Percentiles rank a stretch among this genome's conserved stretches.
Evolutionary conservation across 2,329 filamentous ascomycete species (phyloP).

Genomic region (Cladosporium sphaerospermum): DNA sequence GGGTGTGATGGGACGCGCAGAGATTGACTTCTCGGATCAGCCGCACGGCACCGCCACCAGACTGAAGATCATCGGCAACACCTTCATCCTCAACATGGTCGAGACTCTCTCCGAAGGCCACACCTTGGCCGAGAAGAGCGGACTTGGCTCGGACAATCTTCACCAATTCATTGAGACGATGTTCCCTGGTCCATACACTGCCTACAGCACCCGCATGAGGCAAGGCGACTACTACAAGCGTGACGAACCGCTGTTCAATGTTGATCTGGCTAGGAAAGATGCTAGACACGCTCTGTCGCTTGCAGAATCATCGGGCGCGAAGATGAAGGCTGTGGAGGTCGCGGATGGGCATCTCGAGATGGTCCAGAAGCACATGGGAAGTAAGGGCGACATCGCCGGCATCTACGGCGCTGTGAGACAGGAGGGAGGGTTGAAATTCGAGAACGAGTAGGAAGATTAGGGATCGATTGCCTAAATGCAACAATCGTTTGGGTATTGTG

Average conservation of each 20-base stretch:
- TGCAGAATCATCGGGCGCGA: constrained; percentile 56
- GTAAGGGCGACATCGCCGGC: constrained; percentile 69
- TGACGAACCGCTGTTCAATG: constrained; percentile 72
- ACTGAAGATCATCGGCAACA: constrained; percentile 81
- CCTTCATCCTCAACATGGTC: constrained; percentile 77
- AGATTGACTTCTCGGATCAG: constrained; percentile 65
- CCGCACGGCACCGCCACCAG: constrained; percentile 62
- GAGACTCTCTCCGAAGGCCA: constrained; percentile 73
- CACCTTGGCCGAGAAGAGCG: constrained; percentile 72
- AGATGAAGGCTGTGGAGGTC: constrained; percentile 59
- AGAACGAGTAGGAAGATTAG: constrained; percentile 30
- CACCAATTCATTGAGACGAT: constrained; percentile 66
- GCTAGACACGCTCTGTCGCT: constrained; percentile 65
- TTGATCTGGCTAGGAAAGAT: constrained; percentile 79
- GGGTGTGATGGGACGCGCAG: constrained; percentile 62
- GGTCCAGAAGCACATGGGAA: constrained; percentile 64
- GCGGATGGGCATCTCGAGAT: constrained; percentile 62
- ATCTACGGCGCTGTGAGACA: constrained; percentile 76
- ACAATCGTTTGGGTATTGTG: no score
- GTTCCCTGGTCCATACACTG: constrained; percentile 69
- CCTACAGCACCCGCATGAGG: constrained; percentile 69
- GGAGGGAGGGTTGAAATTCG: constrained; percentile 68
- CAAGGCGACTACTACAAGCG: constrained; percentile 70
- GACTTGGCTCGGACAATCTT: constrained; percentile 63
- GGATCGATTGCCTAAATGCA: no score